Conservation (phyloP, 768 basidiomycete species). For the Tylopilus vinaceipallidus region DNA sequence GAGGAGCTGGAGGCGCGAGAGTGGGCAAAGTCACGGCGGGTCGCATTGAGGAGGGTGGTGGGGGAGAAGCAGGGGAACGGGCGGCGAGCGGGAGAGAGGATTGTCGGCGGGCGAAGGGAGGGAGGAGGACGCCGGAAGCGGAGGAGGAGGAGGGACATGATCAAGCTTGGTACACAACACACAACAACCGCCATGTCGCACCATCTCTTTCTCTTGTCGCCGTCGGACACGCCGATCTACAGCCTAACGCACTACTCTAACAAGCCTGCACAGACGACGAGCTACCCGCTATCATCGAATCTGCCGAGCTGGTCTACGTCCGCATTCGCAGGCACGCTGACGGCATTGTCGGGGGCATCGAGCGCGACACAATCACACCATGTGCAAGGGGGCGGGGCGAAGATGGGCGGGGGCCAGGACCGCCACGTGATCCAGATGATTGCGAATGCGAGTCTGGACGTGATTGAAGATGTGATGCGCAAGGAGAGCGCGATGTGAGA, state of each 20-base stretch:
- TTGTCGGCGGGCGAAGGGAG: not conserved
- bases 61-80: slow-evolving; percentile 17
- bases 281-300: slow-evolving; percentile 76
- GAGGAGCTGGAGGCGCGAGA: slow-evolving; percentile 15
- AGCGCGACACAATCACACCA: slow-evolving; percentile 64
- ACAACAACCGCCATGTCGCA: slow-evolving; percentile 66
- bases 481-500: slow-evolving; percentile 78
- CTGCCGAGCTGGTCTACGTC: slow-evolving; percentile 89
- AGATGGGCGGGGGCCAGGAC: slow-evolving; percentile 80
- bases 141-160: slow-evolving; percentile 1
- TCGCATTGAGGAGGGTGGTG: slow-evolving; percentile 17
- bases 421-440: slow-evolving; percentile 99
- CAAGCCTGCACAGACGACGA: slow-evolving; percentile 57
- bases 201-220: slow-evolving; percentile 82
- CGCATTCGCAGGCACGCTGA: slow-evolving; percentile 86
- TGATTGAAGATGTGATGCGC: slow-evolving; percentile 89
- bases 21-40: slow-evolving; percentile 20
- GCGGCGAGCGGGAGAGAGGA: not conserved
- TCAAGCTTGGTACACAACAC: slow-evolving; percentile 2
- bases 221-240: slow-evolving; percentile 85
- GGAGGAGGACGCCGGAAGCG: not conserved
- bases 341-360: slow-evolving; percentile 82
- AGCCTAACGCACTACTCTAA: slow-evolving; percentile 79
- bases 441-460: slow-evolving; percentile 93
- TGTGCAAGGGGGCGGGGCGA: slow-evolving; percentile 57